Evolutionary conservation across 345 rosid genomes (phyloP).

Genomic region (Populus deltoides): DNA sequence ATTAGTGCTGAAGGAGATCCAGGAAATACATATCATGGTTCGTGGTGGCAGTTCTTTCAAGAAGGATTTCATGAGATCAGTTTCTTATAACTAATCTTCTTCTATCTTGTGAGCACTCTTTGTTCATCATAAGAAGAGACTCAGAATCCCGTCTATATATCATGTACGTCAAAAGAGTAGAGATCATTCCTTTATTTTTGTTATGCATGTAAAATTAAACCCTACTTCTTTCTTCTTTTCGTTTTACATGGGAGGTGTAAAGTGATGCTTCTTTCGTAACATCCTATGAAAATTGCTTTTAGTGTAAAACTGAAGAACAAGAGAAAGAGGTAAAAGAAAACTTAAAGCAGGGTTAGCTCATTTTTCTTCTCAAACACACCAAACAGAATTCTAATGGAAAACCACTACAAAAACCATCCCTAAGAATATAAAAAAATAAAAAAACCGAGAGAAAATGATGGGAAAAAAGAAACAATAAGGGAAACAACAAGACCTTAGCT

Average conservation of each 20-base stretch:
- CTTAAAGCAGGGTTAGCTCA: neutral
- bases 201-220: neutral
- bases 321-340: neutral
- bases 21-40: neutral
- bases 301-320: neutral
- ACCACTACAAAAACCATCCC: neutral
- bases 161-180: neutral
- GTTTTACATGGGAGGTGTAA: neutral
- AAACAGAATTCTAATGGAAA: neutral
- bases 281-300: neutral
- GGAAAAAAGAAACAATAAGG: slow-evolving; percentile 18
- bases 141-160: neutral
- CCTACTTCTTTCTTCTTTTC: neutral
- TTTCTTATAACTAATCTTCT: neutral
- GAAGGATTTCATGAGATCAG: neutral
- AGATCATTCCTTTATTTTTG: neutral
- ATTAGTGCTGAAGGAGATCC: neutral
- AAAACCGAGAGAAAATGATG: slow-evolving; percentile 17
- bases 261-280: neutral
- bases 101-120: neutral
- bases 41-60: neutral
- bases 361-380: neutral
- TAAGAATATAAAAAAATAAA: neutral
- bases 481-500: slow-evolving; percentile 5
- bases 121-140: neutral